Percentiles rank a stretch among this genome's conserved stretches.
These are phyloP conservation scores for Fusarium verrucosum DNA, from an alignment of 2,329 filamentous ascomycete genomes.

Conservation along the genomic window DNA sequence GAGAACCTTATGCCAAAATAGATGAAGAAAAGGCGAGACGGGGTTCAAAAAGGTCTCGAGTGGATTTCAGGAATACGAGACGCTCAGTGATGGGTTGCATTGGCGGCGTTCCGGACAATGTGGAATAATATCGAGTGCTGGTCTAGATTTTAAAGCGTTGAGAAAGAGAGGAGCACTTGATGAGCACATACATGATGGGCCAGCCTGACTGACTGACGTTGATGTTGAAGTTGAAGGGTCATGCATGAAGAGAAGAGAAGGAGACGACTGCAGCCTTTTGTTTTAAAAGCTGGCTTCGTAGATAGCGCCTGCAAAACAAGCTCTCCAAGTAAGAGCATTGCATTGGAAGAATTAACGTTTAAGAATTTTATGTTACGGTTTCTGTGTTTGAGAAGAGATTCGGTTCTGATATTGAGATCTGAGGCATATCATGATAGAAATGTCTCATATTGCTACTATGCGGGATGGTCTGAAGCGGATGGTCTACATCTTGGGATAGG, in stretches of 20 bases:
- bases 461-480: not conserved
- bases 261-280: conserved; percentile 18
- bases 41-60: conserved; percentile 42
- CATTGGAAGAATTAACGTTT: conserved; percentile 25
- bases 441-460: not conserved
- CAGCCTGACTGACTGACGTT: conserved; percentile 14
- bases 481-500: not conserved
- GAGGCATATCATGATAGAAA: not conserved
- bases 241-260: conserved; percentile 29
- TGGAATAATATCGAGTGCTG: conserved; percentile 52
- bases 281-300: conserved; percentile 21
- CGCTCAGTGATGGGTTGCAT: conserved; percentile 52
- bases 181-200: conserved; percentile 40
- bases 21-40: conserved; percentile 21
- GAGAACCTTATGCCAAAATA: conserved; percentile 70
- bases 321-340: conserved; percentile 10
- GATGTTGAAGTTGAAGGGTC: conserved; percentile 28
- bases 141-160: conserved; percentile 49
- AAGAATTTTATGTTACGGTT: not conserved
- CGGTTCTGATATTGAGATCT: not conserved
- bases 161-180: conserved; percentile 46
- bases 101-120: conserved; percentile 54
- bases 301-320: conserved; percentile 22
- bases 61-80: conserved; percentile 43
- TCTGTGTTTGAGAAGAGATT: not conserved